Conservation (phyloP, 257 asterid genomes). For the Nyctanthes arbortristis region DNA sequence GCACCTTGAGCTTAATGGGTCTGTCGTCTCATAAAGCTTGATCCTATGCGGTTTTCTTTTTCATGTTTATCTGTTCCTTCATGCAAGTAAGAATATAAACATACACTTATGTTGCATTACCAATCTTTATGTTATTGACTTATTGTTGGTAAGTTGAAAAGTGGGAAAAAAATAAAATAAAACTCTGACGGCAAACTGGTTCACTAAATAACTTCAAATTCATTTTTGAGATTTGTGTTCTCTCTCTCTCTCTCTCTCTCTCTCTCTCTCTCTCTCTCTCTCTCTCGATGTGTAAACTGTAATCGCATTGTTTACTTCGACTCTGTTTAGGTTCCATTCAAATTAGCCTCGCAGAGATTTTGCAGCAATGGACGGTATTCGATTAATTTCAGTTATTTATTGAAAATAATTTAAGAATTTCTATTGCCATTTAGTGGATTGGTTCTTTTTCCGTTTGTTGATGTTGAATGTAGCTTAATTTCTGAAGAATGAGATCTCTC, state of each 20-base stretch:
- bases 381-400: not conserved
- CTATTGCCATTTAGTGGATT: no score
- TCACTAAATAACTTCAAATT: not conserved
- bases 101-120: not conserved
- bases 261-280: no score
- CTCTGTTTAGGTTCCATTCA: slow-evolving; percentile 26
- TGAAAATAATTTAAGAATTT: not conserved
- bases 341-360: slow-evolving; percentile 22
- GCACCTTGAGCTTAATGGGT: not conserved
- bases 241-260: not conserved
- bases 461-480: no score
- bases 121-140: not conserved
- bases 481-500: no score
- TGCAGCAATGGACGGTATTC: slow-evolving; percentile 43
- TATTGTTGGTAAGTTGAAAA: not conserved
- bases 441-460: no score
- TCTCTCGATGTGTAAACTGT: no score
- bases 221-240: not conserved
- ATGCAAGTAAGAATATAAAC: not conserved
- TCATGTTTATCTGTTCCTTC: not conserved
- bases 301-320: slow-evolving; percentile 24
- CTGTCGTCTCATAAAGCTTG: not conserved
- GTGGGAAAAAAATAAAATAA: not conserved
- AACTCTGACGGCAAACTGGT: not conserved
- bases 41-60: not conserved